Percentiles rank a stretch among this genome's conserved stretches.
These are phyloP conservation scores for Tetracladium setigerum DNA, from an alignment of 495 filamentous ascomycete species.

Conservation along the genomic window DNA sequence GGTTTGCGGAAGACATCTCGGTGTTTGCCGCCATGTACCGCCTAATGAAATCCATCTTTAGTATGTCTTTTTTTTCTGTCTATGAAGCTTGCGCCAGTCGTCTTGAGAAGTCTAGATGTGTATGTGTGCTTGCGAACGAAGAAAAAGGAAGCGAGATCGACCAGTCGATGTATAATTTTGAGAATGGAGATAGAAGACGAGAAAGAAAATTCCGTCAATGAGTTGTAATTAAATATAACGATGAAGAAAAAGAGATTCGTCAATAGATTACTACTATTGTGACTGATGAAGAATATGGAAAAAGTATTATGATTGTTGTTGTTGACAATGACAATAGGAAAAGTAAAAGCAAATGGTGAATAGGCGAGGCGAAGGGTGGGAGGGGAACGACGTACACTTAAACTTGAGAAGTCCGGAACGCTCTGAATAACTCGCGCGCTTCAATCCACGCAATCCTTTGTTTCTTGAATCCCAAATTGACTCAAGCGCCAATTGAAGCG, in stretches of 20 bases:
- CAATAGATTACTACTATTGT: slow-evolving; percentile 12
- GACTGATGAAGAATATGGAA: slow-evolving; percentile 9
- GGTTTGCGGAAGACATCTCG: slow-evolving; percentile 24
- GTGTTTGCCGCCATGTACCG: slow-evolving; percentile 19
- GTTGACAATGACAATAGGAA: slow-evolving; percentile 10
- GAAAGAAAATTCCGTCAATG: background rate
- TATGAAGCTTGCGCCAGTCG: slow-evolving; percentile 1
- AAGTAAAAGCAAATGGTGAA: slow-evolving; percentile 18
- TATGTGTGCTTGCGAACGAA: background rate
- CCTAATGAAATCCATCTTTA: slow-evolving; percentile 28
- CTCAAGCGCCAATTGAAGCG: slow-evolving; percentile 3
- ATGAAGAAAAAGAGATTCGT: slow-evolving; percentile 18
- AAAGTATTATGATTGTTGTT: slow-evolving; percentile 14
- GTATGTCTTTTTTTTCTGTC: slow-evolving; percentile 10
- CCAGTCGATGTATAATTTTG: background rate
- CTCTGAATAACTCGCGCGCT: slow-evolving; percentile 1
- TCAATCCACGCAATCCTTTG: slow-evolving; percentile 8
- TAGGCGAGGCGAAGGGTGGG: background rate
- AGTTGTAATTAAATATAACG: slow-evolving; percentile 15
- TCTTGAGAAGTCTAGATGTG: slow-evolving; percentile 1
- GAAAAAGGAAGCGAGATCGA: background rate
- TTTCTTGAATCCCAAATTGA: slow-evolving; percentile 16
- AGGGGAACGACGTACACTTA: slow-evolving; percentile 17
- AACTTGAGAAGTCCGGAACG: slow-evolving; percentile 7
- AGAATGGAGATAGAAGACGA: slow-evolving; percentile 4